A percentile compares a stretch with the other conserved stretches of the same genome.
Conservation (phyloP, 2,329 filamentous ascomycete species). For the Ascochyta rabiei region DNA sequence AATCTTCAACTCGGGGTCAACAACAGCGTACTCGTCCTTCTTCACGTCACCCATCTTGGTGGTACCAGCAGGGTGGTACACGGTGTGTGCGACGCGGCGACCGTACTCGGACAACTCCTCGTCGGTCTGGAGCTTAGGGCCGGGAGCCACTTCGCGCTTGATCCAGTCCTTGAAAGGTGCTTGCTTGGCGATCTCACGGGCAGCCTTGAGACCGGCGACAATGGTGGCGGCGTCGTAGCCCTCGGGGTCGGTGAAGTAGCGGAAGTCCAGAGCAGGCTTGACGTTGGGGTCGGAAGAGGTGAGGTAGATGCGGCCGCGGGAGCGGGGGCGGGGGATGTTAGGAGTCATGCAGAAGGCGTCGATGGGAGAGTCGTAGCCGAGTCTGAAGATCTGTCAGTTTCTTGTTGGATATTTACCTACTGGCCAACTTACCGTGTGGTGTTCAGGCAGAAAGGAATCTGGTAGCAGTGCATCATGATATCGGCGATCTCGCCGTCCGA, state of each 20-base stretch:
- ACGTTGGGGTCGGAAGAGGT: conserved; percentile 75
- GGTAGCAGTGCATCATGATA: conserved; percentile 97
- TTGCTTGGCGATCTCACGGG: conserved; percentile 76
- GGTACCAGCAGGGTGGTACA: conserved; percentile 88
- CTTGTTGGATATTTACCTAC: not conserved
- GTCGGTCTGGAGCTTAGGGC: conserved; percentile 74
- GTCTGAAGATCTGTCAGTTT: conserved; percentile 39
- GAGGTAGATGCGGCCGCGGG: conserved; percentile 77
- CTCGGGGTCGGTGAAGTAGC: conserved; percentile 86
- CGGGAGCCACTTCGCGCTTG: conserved; percentile 80
- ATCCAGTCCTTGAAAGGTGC: conserved; percentile 83
- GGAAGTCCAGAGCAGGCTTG: conserved; percentile 85
- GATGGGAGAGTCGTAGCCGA: conserved; percentile 74
- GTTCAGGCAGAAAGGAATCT: conserved; percentile 90
- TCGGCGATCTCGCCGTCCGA: conserved; percentile 78
- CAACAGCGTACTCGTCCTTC: conserved; percentile 75
- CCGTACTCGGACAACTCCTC: conserved; percentile 84
- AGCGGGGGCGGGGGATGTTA: conserved; percentile 84
- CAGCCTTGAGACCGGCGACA: conserved; percentile 76
- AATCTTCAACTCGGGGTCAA: conserved; percentile 76
- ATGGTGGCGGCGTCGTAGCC: conserved; percentile 85
- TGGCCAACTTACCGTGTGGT: conserved; percentile 63
- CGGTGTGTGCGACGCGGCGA: conserved; percentile 80
- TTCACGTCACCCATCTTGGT: conserved; percentile 84
- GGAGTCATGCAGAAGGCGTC: conserved; percentile 94